Conservation (phyloP, 176 grass and related monocot genomes). For the Oryza longistaminata region DNA sequence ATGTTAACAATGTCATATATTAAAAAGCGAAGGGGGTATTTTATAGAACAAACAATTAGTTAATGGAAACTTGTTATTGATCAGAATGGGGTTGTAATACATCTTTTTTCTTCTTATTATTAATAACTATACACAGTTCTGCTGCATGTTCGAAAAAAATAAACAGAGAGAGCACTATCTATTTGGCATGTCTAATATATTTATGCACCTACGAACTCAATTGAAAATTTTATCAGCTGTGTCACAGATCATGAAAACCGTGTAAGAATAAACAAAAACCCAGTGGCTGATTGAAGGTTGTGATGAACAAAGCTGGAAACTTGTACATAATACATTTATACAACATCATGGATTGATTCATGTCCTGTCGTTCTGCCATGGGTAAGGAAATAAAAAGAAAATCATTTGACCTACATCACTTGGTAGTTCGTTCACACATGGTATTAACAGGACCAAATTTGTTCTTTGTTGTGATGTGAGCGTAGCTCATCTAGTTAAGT, state of each 20-base stretch:
- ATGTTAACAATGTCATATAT: too few species aligned
- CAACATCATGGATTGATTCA: background rate
- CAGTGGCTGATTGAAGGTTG: background rate
- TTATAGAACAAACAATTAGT: background rate
- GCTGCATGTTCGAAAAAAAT: too few species aligned
- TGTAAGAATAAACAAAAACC: background rate
- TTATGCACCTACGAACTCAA: background rate
- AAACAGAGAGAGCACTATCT: background rate
- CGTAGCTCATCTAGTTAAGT: too few species aligned
- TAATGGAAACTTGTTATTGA: background rate
- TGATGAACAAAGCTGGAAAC: slow-evolving; percentile 27
- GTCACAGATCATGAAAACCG: background rate
- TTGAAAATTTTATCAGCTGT: background rate
- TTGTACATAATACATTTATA: background rate
- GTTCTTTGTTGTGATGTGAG: background rate
- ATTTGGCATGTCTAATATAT: background rate
- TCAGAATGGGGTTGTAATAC: too few species aligned
- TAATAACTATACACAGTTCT: too few species aligned
- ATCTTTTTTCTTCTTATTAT: too few species aligned
- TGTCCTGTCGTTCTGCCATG: background rate
- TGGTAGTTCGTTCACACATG: background rate
- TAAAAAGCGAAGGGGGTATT: background rate
- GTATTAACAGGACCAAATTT: background rate
- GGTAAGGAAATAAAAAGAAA: background rate
- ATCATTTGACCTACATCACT: background rate